phyloP scores from a whole-genome alignment of 148 eudicot species.

The Chenopodium berlandieri region DNA sequence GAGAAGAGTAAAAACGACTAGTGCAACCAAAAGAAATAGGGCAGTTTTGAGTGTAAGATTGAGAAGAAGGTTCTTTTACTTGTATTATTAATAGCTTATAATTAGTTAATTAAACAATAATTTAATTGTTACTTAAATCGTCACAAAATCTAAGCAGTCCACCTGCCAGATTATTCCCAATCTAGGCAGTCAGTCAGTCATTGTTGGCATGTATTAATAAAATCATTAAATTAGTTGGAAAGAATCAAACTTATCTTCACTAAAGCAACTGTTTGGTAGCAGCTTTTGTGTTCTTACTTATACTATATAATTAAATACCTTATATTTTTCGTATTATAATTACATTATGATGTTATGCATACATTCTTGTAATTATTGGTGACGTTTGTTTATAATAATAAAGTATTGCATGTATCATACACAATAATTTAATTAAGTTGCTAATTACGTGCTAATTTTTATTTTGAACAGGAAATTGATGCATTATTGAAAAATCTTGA shows the following conservation, averaged over 20 bases:
- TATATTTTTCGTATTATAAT: too few species aligned
- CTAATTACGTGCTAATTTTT: neutral
- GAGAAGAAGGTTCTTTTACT: constrained; percentile 26
- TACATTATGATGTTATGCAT: neutral
- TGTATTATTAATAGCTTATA: neutral
- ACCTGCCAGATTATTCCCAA: constrained; percentile 48
- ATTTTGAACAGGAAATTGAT: constrained; percentile 59
- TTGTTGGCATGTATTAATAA: constrained; percentile 23
- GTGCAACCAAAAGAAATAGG: neutral
- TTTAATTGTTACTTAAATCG: constrained; percentile 18
- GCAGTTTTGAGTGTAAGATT: neutral
- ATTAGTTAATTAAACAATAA: constrained; percentile 2
- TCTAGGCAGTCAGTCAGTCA: constrained; percentile 31
- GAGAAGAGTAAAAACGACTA: neutral
- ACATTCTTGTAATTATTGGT: constrained; percentile 10
- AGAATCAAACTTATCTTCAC: constrained; percentile 43
- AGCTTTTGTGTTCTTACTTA: constrained; percentile 23
- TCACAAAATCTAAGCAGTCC: constrained; percentile 45
- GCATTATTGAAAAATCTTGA: constrained; percentile 50
- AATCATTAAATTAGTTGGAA: constrained; percentile 33
- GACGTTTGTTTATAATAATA: neutral
- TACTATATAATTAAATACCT: too few species aligned
- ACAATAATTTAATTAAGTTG: too few species aligned
- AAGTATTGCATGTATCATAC: neutral
- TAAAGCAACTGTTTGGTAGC: constrained; percentile 40